phyloP scores from a whole-genome alignment of 2,329 filamentous ascomycete species.

The Metarhizium anisopliae region DNA sequence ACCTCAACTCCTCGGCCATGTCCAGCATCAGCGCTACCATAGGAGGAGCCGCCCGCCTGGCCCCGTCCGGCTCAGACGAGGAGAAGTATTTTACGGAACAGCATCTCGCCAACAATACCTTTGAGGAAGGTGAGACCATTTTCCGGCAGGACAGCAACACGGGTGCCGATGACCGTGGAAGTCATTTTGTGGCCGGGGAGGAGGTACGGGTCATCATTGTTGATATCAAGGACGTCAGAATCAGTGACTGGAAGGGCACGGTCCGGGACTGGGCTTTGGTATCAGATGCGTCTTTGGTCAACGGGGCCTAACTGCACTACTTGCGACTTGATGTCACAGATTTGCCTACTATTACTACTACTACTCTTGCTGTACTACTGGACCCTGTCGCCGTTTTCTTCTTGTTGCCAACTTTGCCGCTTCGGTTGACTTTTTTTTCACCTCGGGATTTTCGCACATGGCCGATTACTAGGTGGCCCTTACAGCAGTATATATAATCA shows the following conservation, averaged over 20 bases:
- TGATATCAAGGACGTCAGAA: conserved; percentile 72
- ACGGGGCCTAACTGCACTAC: conserved; percentile 23
- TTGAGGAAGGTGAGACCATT: conserved; percentile 43
- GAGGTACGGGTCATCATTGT: conserved; percentile 85
- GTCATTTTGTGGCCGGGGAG: conserved; percentile 68
- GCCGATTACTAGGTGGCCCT: neutral
- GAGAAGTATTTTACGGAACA: conserved; percentile 74
- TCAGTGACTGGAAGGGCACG: conserved; percentile 91
- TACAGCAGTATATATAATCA: neutral
- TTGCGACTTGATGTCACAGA: neutral
- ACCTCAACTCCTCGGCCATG: conserved; percentile 82
- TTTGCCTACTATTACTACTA: neutral
- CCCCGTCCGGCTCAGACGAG: conserved; percentile 66
- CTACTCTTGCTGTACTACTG: neutral
- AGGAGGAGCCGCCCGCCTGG: conserved; percentile 72
- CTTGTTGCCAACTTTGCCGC: neutral
- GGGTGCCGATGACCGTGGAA: conserved; percentile 43
- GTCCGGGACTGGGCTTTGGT: conserved; percentile 66
- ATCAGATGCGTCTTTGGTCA: conserved; percentile 26
- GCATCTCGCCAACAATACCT: conserved; percentile 90
- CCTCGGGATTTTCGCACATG: neutral
- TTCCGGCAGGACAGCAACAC: conserved; percentile 26
- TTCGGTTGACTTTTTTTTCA: neutral
- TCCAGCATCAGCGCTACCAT: conserved; percentile 89
- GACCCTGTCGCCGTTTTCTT: neutral